phyloP scores from a whole-genome alignment of 441 rosid genomes.

The Croton laevigatus region DNA sequence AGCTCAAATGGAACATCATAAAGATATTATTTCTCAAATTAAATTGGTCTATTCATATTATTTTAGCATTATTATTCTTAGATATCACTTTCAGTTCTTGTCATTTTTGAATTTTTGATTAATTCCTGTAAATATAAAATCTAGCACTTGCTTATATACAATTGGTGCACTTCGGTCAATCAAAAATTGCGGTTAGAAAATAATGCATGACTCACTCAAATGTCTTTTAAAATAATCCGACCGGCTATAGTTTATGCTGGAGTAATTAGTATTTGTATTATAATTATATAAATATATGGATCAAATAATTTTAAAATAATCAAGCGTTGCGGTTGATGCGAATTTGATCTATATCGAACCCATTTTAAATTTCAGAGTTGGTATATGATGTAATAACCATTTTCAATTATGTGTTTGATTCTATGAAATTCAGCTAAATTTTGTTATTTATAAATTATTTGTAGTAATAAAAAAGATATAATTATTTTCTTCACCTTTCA shows the following conservation, averaged over 20 bases:
- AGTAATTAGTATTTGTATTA: background rate
- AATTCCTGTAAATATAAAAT: background rate
- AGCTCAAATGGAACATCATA: background rate
- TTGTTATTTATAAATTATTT: too few species aligned
- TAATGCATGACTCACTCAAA: background rate
- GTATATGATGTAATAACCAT: too few species aligned
- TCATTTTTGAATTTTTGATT: background rate
- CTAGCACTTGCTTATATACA: background rate
- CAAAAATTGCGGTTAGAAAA: background rate
- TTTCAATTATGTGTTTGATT: too few species aligned
- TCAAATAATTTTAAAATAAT: too few species aligned
- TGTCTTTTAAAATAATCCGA: background rate
- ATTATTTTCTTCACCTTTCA: too few species aligned
- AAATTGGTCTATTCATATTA: background rate
- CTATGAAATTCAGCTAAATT: too few species aligned
- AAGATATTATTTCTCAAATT: background rate
- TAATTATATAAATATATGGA: background rate
- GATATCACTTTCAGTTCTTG: background rate
- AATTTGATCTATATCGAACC: too few species aligned
- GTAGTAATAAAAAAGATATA: too few species aligned
- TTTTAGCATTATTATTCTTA: background rate
- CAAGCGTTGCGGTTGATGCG: too few species aligned
- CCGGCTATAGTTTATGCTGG: background rate
- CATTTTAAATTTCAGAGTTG: too few species aligned
- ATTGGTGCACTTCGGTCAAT: background rate